Base-by-base conservation (phyloP, 2,329 filamentous ascomycete species). In the Exophiala sp. region DNA sequence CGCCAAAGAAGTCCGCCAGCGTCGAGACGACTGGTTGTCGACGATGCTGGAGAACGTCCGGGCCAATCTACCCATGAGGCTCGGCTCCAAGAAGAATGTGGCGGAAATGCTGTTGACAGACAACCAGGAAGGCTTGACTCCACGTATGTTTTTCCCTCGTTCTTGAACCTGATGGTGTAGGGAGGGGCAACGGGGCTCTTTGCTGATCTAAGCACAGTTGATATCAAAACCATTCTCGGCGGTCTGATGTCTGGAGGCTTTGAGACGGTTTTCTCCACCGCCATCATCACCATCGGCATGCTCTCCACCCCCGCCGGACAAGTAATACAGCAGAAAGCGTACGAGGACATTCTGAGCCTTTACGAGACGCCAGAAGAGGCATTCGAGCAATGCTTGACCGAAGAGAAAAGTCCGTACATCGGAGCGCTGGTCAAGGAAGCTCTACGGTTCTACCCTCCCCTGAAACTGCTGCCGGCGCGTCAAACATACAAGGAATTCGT, bases 201-300 rank as follows among this genome's bases (percentile, higher is more conserved):
- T 39, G 16, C 35, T 39, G 14, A 39, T 16, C 10, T 27, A 16
- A 39, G 9, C 14, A 18, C 18, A 60, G 58, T 46, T 22, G 58
- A 60, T 24, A 44, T 60, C 13, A 47, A 49, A 23, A 60, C 58
- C 19, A 60, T 60, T 11, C 48, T 60, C 8, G 54, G 58, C 27
- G 58, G 55, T 14, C 50, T 60, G 18, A 60, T 60, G 57, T 60
- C 58, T 9, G 58, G 58, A 21, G 58, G 58, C 1, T 60, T 60
- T 39, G 58, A 60, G 41, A 60, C 58, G 11, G 29, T 45, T 9
- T 60, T 42, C 21, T 46, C 57, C 11, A 60, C 58, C 10, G 57
- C 58, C 3, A 60, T 60, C 39, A 54, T 54, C 16, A 55, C 52
- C 10, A 54, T 57, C n/a, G 55, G 54, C 21, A 55, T 54, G 22